These are phyloP conservation scores for Aspergillus nomiae DNA, from an alignment of 2,329 filamentous ascomycete species.

Conservation along the genomic window DNA sequence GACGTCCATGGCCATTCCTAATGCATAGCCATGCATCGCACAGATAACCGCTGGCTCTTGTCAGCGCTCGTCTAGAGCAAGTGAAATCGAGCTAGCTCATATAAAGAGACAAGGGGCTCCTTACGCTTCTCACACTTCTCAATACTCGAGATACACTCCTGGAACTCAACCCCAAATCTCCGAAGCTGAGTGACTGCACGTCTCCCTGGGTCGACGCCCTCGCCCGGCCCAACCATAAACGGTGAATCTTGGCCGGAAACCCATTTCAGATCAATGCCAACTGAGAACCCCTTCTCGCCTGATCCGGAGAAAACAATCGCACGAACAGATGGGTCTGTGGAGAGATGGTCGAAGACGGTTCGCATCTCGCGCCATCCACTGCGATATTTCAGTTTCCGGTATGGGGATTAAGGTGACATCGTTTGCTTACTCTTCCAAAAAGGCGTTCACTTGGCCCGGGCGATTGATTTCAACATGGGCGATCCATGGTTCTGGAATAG, in stretches of 20 bases:
- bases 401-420: background rate
- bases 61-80: background rate
- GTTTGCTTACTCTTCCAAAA: background rate
- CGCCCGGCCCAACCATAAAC: background rate
- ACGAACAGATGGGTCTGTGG: background rate
- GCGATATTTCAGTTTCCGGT: background rate
- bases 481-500: background rate
- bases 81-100: too few species aligned
- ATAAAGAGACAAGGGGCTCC: background rate
- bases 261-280: background rate
- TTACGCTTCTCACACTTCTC: background rate
- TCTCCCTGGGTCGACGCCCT: background rate
- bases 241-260: background rate
- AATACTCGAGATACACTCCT: background rate
- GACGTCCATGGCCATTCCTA: background rate
- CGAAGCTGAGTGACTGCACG: background rate
- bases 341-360: background rate
- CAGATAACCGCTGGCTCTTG: background rate
- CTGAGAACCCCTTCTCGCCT: background rate
- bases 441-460: background rate
- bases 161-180: background rate
- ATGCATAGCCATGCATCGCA: background rate
- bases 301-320: background rate
- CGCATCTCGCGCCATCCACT: background rate
- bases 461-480: background rate